phyloP scores from a whole-genome alignment of 139 green algal genomes.

The Diplosphaera chodatii region DNA sequence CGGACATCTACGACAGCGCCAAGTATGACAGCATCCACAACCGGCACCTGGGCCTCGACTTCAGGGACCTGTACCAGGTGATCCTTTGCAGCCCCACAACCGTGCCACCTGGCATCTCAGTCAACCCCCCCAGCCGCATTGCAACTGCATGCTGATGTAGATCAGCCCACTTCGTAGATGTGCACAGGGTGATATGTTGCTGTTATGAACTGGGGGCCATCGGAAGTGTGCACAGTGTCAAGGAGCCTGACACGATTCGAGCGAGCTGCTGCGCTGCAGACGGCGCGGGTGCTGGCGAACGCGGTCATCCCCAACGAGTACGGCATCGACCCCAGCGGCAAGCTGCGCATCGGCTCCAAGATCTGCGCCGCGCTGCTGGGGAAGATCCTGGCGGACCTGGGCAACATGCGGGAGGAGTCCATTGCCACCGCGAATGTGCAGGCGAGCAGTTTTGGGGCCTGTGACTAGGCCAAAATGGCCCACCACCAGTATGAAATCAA shows the following conservation, averaged over 20 bases:
- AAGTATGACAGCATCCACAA: slow-evolving; percentile 98
- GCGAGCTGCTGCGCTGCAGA: slow-evolving; percentile 13
- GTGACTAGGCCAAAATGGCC: no score
- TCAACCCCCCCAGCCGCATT: no score
- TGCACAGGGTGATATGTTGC: no score
- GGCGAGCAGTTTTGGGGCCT: no score
- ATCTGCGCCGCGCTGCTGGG: slow-evolving; percentile 71
- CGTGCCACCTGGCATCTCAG: no score
- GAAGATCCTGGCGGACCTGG: slow-evolving; percentile 91
- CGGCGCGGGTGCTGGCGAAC: slow-evolving; percentile 68
- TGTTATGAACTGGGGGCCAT: no score
- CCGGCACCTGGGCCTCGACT: slow-evolving; percentile 62
- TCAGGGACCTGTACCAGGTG: slow-evolving; percentile 60
- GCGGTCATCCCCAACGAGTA: slow-evolving; percentile 87
- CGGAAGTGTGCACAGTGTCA: no score
- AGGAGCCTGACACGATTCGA: no score
- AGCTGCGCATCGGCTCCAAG: slow-evolving; percentile 74
- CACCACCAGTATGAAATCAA: no score
- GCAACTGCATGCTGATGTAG: no score
- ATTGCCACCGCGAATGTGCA: slow-evolving; percentile 36
- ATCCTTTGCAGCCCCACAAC: no score
- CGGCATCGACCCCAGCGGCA: slow-evolving; percentile 57
- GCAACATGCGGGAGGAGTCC: slow-evolving; percentile 73
- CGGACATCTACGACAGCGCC: slow-evolving; percentile 89
- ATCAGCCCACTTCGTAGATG: no score